These are phyloP conservation scores for Geotrichum reessii DNA, from an alignment of 1,139 yeast species.

Conservation along the genomic window DNA sequence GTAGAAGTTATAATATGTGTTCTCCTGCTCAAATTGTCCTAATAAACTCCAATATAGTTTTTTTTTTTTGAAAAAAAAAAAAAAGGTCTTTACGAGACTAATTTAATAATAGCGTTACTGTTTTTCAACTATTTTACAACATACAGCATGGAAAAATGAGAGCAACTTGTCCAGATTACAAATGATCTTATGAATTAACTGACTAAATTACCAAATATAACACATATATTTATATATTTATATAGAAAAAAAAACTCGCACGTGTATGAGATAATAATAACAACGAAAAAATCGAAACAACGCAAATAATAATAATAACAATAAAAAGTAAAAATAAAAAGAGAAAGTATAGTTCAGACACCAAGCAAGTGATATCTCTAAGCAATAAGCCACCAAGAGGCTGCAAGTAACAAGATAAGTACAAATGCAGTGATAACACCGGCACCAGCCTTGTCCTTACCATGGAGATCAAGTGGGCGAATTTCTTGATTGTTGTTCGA, in stretches of 20 bases:
- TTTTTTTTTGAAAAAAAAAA: no score
- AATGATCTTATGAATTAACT: no score
- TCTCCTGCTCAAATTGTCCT: no score
- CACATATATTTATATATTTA: neutral
- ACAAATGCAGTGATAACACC: constrained; percentile 76
- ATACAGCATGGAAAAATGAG: no score
- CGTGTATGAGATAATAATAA: neutral
- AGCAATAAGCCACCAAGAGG: constrained; percentile 65
- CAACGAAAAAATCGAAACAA: no score
- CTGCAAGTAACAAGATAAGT: constrained; percentile 50
- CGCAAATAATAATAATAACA: neutral
- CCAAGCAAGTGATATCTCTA: neutral
- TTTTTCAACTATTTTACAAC: no score
- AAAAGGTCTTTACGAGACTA: no score
- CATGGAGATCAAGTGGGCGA: constrained; percentile 1
- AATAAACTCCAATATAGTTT: no score
- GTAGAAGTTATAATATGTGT: no score
- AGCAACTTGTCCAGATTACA: no score
- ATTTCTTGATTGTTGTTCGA: constrained; percentile 13
- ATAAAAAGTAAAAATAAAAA: neutral
- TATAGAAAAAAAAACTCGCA: neutral
- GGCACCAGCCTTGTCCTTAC: constrained; percentile 79
- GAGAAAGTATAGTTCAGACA: neutral
- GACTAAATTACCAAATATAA: neutral
- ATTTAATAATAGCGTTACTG: no score